Conservation (phyloP, 2,329 filamentous ascomycete species). For the Coniochaeta sp. region DNA sequence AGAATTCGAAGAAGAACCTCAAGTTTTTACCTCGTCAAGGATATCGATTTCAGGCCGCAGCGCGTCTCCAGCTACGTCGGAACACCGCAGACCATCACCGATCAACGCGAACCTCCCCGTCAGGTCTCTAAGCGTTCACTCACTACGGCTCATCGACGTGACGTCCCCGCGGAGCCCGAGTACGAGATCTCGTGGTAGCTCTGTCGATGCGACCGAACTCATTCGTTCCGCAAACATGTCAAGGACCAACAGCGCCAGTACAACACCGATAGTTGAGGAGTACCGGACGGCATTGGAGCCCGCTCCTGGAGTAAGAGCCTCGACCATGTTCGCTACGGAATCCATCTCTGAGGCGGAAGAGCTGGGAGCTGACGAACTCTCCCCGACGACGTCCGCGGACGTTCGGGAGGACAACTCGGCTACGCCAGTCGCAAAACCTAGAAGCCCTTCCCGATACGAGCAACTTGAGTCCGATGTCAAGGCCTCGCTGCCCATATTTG, state of each 20-base stretch:
- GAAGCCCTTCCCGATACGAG: slow-evolving; percentile 5
- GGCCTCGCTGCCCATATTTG: slow-evolving; percentile 13
- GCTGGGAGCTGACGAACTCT: slow-evolving; percentile 13
- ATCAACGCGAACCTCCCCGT: slow-evolving; percentile 28
- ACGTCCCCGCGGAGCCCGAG: slow-evolving; percentile 41
- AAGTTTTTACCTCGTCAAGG: slow-evolving; percentile 49
- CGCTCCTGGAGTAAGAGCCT: background rate
- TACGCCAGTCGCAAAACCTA: slow-evolving; percentile 5
- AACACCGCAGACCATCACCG: slow-evolving; percentile 31
- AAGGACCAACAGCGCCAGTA: slow-evolving; percentile 30
- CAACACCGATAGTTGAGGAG: slow-evolving; percentile 33
- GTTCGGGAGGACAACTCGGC: background rate
- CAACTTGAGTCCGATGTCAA: slow-evolving; percentile 6
- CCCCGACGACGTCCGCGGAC: slow-evolving; percentile 2
- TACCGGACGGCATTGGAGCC: slow-evolving; percentile 13
- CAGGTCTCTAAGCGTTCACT: slow-evolving; percentile 43
- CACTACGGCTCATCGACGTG: slow-evolving; percentile 52
- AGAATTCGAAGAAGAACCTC: slow-evolving; percentile 47
- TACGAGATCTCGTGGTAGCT: slow-evolving; percentile 38
- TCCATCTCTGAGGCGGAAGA: slow-evolving; percentile 40
- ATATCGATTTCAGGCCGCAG: slow-evolving; percentile 45
- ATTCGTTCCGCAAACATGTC: slow-evolving; percentile 28
- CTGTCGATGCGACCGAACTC: slow-evolving; percentile 36
- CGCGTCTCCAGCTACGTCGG: slow-evolving; percentile 40
- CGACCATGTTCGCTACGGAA: slow-evolving; percentile 13